These are phyloP conservation scores for Apiospora malaysiana DNA, from an alignment of 2,329 filamentous ascomycete species.

Conservation along the genomic window DNA sequence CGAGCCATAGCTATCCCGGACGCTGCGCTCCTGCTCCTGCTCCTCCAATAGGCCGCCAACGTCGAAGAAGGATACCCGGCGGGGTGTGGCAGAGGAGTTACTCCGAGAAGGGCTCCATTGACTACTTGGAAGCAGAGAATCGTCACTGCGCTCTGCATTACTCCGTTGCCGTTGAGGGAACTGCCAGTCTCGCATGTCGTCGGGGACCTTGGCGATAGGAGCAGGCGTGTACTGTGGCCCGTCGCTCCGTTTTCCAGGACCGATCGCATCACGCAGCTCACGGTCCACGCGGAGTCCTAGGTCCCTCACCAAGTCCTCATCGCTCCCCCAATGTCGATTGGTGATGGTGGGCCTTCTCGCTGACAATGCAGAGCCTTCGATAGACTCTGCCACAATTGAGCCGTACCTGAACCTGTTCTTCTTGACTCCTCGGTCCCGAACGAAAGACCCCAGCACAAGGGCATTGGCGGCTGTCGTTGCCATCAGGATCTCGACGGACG, in stretches of 20 bases:
- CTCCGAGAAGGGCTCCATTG: constrained; percentile 44
- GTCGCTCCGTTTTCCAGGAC: constrained; percentile 30
- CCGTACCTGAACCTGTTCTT: constrained; percentile 80
- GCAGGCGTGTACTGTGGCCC: constrained; percentile 44
- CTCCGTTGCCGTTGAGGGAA: constrained; percentile 49
- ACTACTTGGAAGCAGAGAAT: constrained; percentile 48
- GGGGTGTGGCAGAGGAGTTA: constrained; percentile 52
- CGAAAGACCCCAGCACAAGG: constrained; percentile 88
- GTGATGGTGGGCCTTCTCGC: constrained; percentile 53
- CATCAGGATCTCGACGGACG: constrained; percentile 88
- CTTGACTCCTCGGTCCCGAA: constrained; percentile 88
- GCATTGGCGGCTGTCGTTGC: constrained; percentile 88
- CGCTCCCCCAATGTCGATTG: constrained; percentile 80
- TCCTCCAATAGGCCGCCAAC: constrained; percentile 76
- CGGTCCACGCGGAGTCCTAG: constrained; percentile 72
- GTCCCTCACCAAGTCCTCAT: constrained; percentile 85
- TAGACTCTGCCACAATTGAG: constrained; percentile 66
- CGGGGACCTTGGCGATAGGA: constrained; percentile 39
- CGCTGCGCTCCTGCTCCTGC: constrained; percentile 42
- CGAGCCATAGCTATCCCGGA: constrained; percentile 50
- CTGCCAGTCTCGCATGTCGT: constrained; percentile 53
- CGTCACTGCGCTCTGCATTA: constrained; percentile 50
- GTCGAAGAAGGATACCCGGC: constrained; percentile 81
- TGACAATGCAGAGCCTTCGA: constrained; percentile 53
- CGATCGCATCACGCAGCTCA: constrained; percentile 50